Conservation (phyloP, 441 rosid species). For the Manihot esculenta region DNA sequence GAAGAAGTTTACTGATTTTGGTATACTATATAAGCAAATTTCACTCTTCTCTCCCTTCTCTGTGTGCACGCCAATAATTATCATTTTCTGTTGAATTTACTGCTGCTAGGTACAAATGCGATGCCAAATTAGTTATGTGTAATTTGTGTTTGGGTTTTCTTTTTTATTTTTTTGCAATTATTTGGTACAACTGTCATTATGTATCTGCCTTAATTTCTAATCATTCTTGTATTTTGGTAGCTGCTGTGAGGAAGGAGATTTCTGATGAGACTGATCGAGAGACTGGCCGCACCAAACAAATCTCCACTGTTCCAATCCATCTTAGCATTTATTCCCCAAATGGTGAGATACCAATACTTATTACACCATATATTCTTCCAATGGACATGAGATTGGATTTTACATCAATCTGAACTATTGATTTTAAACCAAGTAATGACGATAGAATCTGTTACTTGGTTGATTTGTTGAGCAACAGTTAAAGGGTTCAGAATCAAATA, state of each 20-base stretch:
- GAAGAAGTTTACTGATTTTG: constrained; percentile 81
- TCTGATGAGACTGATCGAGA: constrained; percentile 94
- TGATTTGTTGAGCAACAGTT: not conserved
- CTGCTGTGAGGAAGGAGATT: constrained; percentile 88
- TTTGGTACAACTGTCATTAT: constrained; percentile 3
- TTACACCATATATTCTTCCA: constrained; percentile 3
- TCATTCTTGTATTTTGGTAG: constrained; percentile 34
- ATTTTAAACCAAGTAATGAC: not conserved
- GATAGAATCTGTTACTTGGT: not conserved
- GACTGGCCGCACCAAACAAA: constrained; percentile 80
- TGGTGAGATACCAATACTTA: constrained; percentile 48
- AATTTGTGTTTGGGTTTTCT: not conserved
- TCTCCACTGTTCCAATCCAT: constrained; percentile 89
- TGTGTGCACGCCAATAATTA: not conserved
- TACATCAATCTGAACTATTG: constrained; percentile 5
- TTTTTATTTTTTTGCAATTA: not conserved
- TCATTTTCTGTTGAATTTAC: not conserved
- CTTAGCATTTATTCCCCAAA: constrained; percentile 88
- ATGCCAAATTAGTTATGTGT: not conserved
- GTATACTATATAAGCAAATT: constrained; percentile 31
- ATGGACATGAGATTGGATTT: not conserved
- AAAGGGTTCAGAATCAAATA: not conserved
- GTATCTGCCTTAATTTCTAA: constrained; percentile 14
- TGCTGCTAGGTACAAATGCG: not conserved
- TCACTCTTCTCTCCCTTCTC: not conserved